These are phyloP conservation scores for Berkeleyomyces rouxiae DNA, from an alignment of 2,329 filamentous ascomycete genomes.

Conservation along the genomic window DNA sequence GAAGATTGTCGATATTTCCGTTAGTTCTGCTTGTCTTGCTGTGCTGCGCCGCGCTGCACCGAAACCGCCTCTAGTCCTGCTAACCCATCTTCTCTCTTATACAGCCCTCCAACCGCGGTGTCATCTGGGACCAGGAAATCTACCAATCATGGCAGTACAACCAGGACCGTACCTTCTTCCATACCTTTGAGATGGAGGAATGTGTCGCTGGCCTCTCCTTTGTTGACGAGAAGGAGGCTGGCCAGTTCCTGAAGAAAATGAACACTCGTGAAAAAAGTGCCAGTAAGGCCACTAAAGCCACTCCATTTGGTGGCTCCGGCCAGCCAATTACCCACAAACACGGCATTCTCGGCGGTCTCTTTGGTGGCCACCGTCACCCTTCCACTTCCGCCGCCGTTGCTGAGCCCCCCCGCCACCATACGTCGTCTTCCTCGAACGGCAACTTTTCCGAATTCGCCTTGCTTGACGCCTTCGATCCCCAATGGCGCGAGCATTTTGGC, in stretches of 20 bases:
- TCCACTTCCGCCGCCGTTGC: constrained; percentile 40
- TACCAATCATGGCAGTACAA: constrained; percentile 93
- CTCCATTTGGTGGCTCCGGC: constrained; percentile 48
- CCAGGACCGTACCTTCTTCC: constrained; percentile 93
- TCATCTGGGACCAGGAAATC: constrained; percentile 95
- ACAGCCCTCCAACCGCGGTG: constrained; percentile 60
- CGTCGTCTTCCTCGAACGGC: constrained; percentile 19
- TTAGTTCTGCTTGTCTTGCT: constrained; percentile 29
- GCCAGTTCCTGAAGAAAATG: constrained; percentile 94
- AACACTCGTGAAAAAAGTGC: constrained; percentile 91
- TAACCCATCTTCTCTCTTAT: constrained; percentile 5
- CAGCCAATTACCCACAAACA: constrained; percentile 25
- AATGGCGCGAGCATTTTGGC: constrained; percentile 49
- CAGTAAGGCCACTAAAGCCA: constrained; percentile 67
- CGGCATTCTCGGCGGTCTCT: constrained; percentile 40
- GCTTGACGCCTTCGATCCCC: constrained; percentile 46
- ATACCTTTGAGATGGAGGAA: constrained; percentile 89
- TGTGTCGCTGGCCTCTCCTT: constrained; percentile 85
- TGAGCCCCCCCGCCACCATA: constrained; percentile 34
- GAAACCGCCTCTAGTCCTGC: not conserved
- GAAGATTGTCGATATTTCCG: constrained; percentile 92
- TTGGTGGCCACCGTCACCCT: constrained; percentile 43
- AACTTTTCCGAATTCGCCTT: constrained; percentile 38
- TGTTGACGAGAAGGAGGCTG: constrained; percentile 92
- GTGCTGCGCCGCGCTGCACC: not conserved